Evolutionary conservation across 352 stramenopile species (phyloP).

Genomic region (Phytopythium vexans): DNA sequence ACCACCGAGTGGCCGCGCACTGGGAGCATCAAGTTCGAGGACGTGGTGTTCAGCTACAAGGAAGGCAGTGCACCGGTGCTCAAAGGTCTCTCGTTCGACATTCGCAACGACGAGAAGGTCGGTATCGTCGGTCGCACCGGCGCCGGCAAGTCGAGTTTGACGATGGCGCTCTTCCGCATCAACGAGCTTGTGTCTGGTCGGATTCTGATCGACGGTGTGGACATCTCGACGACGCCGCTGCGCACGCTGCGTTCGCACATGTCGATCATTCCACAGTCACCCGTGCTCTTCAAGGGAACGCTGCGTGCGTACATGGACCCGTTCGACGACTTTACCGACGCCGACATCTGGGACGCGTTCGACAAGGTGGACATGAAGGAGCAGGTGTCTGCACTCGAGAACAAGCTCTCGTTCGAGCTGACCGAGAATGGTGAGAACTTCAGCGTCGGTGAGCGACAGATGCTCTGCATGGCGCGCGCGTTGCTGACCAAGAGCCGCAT

Average conservation of each 20-base stretch:
- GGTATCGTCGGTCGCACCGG: slow-evolving; percentile 84
- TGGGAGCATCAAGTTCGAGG: slow-evolving; percentile 69
- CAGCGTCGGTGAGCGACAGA: no score
- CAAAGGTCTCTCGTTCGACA: slow-evolving; percentile 37
- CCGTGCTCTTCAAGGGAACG: slow-evolving; percentile 83
- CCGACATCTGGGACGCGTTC: slow-evolving; percentile 56
- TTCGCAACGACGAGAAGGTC: slow-evolving; percentile 38
- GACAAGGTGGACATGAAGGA: slow-evolving; percentile 57
- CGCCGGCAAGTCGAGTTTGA: slow-evolving; percentile 64
- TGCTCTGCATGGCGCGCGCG: no score
- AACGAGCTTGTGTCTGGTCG: slow-evolving; percentile 42
- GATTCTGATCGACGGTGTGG: slow-evolving; percentile 18
- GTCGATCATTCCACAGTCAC: slow-evolving; percentile 40
- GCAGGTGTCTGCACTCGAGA: slow-evolving; percentile 1
- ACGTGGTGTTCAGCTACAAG: slow-evolving; percentile 74
- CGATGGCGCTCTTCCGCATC: slow-evolving; percentile 73
- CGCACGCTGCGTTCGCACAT: slow-evolving; percentile 14
- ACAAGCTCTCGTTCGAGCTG: slow-evolving; percentile 8
- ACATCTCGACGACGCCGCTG: slow-evolving; percentile 17
- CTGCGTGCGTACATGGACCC: slow-evolving; percentile 84
- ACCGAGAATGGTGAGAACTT: no score
- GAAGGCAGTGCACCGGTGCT: slow-evolving; percentile 33
- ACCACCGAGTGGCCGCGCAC: slow-evolving; percentile 46
- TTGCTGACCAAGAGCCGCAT: no score
- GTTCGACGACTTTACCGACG: slow-evolving; percentile 59